Conservation (phyloP, 176 grass and related monocot genomes). For the Dendrocalamus sinicus region DNA sequence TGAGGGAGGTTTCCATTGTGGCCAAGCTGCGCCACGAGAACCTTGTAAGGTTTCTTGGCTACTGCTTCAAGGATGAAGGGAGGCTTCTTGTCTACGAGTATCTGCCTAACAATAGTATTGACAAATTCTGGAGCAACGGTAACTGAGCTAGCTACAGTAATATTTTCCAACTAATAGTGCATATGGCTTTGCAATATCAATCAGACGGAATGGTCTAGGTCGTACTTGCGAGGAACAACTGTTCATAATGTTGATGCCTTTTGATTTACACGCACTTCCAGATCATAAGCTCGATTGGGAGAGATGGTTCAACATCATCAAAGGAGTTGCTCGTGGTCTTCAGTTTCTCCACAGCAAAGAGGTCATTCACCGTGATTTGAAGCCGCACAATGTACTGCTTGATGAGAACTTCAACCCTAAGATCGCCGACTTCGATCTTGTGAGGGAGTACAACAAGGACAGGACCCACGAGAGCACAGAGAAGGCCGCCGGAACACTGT, state of each 20-base stretch:
- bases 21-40: neutral
- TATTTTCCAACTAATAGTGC: neutral
- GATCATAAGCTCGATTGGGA: neutral
- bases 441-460: slow-evolving; percentile 19
- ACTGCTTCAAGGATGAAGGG: slow-evolving; percentile 15
- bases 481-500: slow-evolving; percentile 9
- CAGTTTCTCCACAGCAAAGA: neutral
- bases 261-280: neutral
- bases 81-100: slow-evolving; percentile 1
- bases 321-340: neutral
- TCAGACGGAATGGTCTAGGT: neutral
- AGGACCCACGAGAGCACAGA: slow-evolving; percentile 30
- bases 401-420: slow-evolving; percentile 17
- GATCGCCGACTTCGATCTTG: slow-evolving; percentile 24
- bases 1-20: slow-evolving; percentile 28
- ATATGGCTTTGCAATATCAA: neutral
- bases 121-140: slow-evolving; percentile 31
- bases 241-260: too few relatives aligned
- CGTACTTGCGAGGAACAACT: neutral
- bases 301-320: slow-evolving; percentile 37
- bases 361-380: slow-evolving; percentile 31
- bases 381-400: slow-evolving; percentile 23
- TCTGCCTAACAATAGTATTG: neutral
- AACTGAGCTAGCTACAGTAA: too few relatives aligned
- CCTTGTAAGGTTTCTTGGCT: neutral